These are phyloP conservation scores for Solidago caesia DNA, from an alignment of 129 eudicot species.

Conservation along the genomic window DNA sequence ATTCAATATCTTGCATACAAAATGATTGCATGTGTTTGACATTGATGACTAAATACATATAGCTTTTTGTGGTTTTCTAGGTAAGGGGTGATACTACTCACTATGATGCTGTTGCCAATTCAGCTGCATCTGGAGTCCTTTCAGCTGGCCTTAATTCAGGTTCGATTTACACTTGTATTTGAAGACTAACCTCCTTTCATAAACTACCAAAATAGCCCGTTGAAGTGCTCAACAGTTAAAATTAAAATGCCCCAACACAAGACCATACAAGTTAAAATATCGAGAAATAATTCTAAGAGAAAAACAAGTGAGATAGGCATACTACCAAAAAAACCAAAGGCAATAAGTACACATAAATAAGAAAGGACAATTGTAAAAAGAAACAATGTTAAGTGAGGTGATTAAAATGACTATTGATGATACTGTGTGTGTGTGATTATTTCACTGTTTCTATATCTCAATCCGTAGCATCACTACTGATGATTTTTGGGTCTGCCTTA, in stretches of 20 bases:
- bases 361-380: neutral
- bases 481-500: neutral
- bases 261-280: neutral
- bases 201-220: neutral
- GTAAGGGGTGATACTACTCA: conserved; percentile 74
- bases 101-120: conserved; percentile 90
- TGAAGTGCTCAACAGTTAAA: neutral
- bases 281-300: neutral
- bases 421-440: neutral
- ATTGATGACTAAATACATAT: neutral
- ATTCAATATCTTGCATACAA: conserved; percentile 5
- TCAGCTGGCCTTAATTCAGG: conserved; percentile 91
- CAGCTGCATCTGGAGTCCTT: conserved; percentile 89
- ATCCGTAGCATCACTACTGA: neutral
- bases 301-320: neutral
- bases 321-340: neutral
- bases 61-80: conserved; percentile 36
- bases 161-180: conserved; percentile 27
- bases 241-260: neutral
- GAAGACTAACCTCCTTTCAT: neutral
- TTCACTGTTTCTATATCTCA: neutral
- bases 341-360: neutral
- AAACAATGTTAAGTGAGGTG: neutral
- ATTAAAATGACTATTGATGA: neutral
- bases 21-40: conserved; percentile 8